Evolutionary conservation across 495 filamentous ascomycete species (phyloP).

Genomic region (Xylaria grammica): DNA sequence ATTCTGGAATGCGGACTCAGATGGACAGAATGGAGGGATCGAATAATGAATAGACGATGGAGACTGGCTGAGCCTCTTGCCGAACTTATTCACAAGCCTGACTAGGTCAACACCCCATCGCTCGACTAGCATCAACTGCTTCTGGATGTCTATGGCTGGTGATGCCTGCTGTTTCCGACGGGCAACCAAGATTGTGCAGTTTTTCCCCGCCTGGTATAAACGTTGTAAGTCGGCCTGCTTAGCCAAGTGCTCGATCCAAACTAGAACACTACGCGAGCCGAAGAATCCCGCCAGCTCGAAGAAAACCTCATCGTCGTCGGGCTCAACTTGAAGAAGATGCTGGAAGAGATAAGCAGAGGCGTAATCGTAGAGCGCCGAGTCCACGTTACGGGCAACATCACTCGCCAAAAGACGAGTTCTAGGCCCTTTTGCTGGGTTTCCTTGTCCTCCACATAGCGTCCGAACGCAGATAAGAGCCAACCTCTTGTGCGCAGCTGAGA

Average conservation of each 20-base stretch:
- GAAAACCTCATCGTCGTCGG: slow-evolving; percentile 15
- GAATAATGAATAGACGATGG: slow-evolving; percentile 37
- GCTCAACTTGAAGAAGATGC: slow-evolving; percentile 11
- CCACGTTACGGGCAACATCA: neutral
- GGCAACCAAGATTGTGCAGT: slow-evolving; percentile 1
- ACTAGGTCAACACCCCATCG: slow-evolving; percentile 25
- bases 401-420: neutral
- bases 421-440: neutral
- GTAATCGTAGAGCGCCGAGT: slow-evolving; percentile 16
- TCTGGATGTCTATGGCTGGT: neutral
- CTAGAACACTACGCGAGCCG: slow-evolving; percentile 8
- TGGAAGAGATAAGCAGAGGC: slow-evolving; percentile 26
- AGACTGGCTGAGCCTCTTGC: slow-evolving; percentile 15
- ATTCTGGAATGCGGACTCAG: slow-evolving; percentile 27
- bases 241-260: slow-evolving; percentile 24
- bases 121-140: neutral
- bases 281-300: slow-evolving; percentile 19
- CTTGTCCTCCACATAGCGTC: neutral
- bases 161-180: slow-evolving; percentile 9
- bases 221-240: slow-evolving; percentile 15
- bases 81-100: slow-evolving; percentile 19
- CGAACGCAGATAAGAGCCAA: slow-evolving; percentile 21
- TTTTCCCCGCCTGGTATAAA: slow-evolving; percentile 25
- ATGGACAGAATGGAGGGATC: slow-evolving; percentile 38
- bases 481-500: slow-evolving; percentile 12